phyloP scores from a whole-genome alignment of 352 stramenopile species.

The Phytophthora chlamydospora region DNA sequence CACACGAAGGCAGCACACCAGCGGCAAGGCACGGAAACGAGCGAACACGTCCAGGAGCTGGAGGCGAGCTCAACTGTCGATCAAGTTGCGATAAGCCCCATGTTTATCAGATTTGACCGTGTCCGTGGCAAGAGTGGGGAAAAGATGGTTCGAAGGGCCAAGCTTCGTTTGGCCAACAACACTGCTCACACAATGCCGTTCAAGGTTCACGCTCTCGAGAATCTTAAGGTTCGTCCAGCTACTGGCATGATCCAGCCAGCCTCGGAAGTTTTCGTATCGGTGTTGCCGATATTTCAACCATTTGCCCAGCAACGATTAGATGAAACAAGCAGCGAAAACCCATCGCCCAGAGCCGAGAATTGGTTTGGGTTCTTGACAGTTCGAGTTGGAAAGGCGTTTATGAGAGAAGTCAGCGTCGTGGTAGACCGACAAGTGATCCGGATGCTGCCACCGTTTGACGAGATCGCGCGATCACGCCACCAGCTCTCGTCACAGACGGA shows the following conservation, averaged over 20 bases:
- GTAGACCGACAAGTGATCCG: slow-evolving; percentile 47
- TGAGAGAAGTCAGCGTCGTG: slow-evolving; percentile 76
- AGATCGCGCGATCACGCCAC: slow-evolving; percentile 66
- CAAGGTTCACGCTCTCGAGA: slow-evolving; percentile 60
- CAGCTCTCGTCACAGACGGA: slow-evolving; percentile 76
- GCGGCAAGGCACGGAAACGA: slow-evolving; percentile 4
- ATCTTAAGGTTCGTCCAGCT: slow-evolving; percentile 54
- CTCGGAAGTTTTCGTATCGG: slow-evolving; percentile 48
- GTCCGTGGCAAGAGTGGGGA: slow-evolving; percentile 35
- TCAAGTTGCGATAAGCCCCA: slow-evolving; percentile 62
- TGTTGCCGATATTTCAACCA: slow-evolving; percentile 63
- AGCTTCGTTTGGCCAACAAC: slow-evolving; percentile 67
- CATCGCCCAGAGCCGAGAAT: slow-evolving; percentile 33
- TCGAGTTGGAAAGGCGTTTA: slow-evolving; percentile 49
- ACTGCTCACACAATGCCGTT: slow-evolving; percentile 54
- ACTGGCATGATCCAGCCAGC: slow-evolving; percentile 52
- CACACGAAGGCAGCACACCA: slow-evolving; percentile 2
- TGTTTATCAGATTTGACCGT: slow-evolving; percentile 62
- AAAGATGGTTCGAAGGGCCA: slow-evolving; percentile 25
- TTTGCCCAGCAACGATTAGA: slow-evolving; percentile 28
- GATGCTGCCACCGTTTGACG: slow-evolving; percentile 59
- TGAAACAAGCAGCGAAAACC: slow-evolving; percentile 14
- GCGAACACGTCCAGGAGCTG: slow-evolving; percentile 52
- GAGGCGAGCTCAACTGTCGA: slow-evolving; percentile 46
- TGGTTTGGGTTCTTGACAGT: slow-evolving; percentile 75